Percentiles rank a stretch among this genome's conserved stretches.
These are phyloP conservation scores for Triadica sebifera DNA, from an alignment of 345 rosid genomes.

Conservation along the genomic window DNA sequence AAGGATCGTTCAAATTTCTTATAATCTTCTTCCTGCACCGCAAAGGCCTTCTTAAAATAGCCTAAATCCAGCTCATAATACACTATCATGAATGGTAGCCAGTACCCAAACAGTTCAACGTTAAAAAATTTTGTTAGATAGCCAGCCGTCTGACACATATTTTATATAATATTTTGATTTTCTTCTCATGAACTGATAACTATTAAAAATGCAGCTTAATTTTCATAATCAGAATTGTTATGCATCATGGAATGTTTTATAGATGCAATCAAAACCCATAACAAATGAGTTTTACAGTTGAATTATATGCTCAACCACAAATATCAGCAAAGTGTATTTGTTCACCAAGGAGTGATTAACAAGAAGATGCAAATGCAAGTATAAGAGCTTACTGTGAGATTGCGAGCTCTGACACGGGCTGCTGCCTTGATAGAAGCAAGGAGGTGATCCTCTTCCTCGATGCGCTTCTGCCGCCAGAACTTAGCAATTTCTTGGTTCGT, in stretches of 20 bases:
- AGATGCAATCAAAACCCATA: neutral
- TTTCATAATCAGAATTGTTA: too few species aligned
- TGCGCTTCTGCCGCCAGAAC: constrained; percentile 72
- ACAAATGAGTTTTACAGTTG: neutral
- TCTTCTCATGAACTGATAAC: neutral
- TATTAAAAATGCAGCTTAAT: too few species aligned
- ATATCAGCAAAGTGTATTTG: neutral
- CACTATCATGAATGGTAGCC: too few species aligned
- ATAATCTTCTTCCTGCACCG: constrained; percentile 55
- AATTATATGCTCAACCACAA: neutral
- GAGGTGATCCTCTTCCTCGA: constrained; percentile 79
- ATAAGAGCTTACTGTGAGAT: constrained; percentile 49
- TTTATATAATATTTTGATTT: neutral
- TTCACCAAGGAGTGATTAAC: neutral
- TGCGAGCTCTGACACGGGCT: constrained; percentile 73
- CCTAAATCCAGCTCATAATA: too few species aligned
- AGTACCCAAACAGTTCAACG: too few species aligned
- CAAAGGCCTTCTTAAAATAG: neutral
- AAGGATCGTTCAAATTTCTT: constrained; percentile 58
- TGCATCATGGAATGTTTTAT: too few species aligned
- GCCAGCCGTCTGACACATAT: too few species aligned
- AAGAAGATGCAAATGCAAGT: neutral
- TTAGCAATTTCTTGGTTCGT: constrained; percentile 72
- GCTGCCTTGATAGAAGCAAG: constrained; percentile 88
- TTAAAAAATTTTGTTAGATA: too few species aligned